phyloP scores from a whole-genome alignment of 2,329 filamentous ascomycete species.

The Epichloe baconii region DNA sequence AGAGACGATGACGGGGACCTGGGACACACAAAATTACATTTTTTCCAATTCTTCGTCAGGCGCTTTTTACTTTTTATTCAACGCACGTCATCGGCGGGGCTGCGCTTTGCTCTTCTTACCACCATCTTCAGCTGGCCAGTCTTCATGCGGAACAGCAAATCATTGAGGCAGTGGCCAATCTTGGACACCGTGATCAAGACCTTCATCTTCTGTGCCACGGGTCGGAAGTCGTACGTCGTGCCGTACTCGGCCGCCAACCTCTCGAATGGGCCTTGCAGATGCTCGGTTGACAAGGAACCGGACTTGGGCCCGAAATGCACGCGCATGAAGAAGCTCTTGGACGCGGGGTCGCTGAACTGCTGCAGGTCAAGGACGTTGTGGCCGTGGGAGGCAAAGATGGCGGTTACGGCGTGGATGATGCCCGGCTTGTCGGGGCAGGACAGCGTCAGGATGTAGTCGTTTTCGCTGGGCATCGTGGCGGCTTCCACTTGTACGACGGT shows the following conservation, averaged over 20 bases:
- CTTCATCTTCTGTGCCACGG: constrained; percentile 55
- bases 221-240: constrained; percentile 60
- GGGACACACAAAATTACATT: background rate
- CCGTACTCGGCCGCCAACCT: constrained; percentile 48
- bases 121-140: constrained; percentile 63
- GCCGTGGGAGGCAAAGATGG: constrained; percentile 57
- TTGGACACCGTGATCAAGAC: constrained; percentile 85
- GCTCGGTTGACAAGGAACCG: constrained; percentile 30
- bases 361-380: constrained; percentile 77
- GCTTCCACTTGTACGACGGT: background rate
- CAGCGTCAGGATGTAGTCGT: constrained; percentile 63
- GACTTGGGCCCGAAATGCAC: constrained; percentile 61
- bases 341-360: constrained; percentile 67
- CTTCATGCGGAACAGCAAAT: constrained; percentile 67
- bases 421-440: constrained; percentile 76
- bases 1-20: constrained; percentile 62
- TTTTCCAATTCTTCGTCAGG: background rate
- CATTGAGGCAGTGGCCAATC: constrained; percentile 76
- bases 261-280: constrained; percentile 43
- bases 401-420: constrained; percentile 75
- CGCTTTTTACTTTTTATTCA: background rate
- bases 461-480: constrained; percentile 20
- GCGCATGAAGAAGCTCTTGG: constrained; percentile 75
- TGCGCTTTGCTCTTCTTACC: constrained; percentile 4
- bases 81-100: no score